Evolutionary conservation across 441 rosid genomes (phyloP).

Genomic region (California macrophylla): DNA sequence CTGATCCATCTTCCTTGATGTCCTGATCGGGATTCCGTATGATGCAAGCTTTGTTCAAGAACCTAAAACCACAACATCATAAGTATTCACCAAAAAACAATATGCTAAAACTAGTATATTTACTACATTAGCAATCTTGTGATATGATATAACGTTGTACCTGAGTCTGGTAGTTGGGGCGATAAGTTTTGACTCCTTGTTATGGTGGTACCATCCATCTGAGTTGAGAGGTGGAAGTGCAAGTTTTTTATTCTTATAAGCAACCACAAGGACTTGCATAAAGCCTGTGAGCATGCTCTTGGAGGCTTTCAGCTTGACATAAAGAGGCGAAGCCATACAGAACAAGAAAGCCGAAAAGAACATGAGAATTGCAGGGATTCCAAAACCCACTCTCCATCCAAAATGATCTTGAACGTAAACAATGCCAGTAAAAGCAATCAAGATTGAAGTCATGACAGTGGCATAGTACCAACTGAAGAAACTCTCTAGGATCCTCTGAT

Average conservation of each 20-base stretch:
- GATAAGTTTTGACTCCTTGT: slow-evolving; percentile 32
- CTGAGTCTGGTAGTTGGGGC: slow-evolving; percentile 50
- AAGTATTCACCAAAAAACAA: not conserved
- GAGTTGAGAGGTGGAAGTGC: slow-evolving; percentile 34
- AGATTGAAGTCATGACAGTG: slow-evolving; percentile 46
- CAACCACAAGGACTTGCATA: slow-evolving; percentile 52
- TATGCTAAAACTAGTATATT: not conserved
- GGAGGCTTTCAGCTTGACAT: slow-evolving; percentile 43
- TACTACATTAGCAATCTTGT: not conserved
- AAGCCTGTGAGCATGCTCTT: slow-evolving; percentile 62
- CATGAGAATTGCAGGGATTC: slow-evolving; percentile 72
- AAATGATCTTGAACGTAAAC: slow-evolving; percentile 72
- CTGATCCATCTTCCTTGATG: slow-evolving; percentile 42
- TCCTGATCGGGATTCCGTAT: slow-evolving; percentile 50
- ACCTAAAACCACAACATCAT: slow-evolving; percentile 28
- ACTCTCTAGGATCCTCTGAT: slow-evolving; percentile 60
- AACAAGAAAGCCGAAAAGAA: slow-evolving; percentile 44
- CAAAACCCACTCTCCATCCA: slow-evolving; percentile 79
- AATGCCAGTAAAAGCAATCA: slow-evolving; percentile 61
- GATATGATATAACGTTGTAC: slow-evolving; percentile 20
- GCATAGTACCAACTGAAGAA: slow-evolving; percentile 90
- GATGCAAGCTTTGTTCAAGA: slow-evolving; percentile 79
- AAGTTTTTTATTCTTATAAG: slow-evolving; percentile 53
- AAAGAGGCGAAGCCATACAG: slow-evolving; percentile 56
- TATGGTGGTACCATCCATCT: slow-evolving; percentile 34